phyloP scores from a whole-genome alignment of 495 filamentous ascomycete genomes.

The Tuber magnatum region DNA sequence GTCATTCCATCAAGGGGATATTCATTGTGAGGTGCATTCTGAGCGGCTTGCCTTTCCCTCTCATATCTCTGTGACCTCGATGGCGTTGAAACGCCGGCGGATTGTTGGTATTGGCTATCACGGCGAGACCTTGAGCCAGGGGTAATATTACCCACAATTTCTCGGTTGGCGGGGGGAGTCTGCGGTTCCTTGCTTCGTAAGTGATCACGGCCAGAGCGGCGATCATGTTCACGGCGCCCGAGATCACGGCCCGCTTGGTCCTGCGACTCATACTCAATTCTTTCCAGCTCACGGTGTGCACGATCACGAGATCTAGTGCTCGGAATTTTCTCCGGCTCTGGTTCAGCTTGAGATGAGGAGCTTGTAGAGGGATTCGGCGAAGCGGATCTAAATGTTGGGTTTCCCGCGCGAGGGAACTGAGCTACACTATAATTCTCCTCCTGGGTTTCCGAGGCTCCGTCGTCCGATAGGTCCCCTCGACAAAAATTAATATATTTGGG shows the following conservation, averaged over 20 bases:
- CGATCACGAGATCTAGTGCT: slow-evolving; percentile 30
- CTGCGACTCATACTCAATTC: slow-evolving; percentile 15
- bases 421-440: slow-evolving; percentile 88
- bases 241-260: slow-evolving; percentile 26
- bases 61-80: slow-evolving; percentile 35
- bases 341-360: slow-evolving; percentile 35
- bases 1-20: slow-evolving; percentile 98
- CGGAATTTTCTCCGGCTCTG: slow-evolving; percentile 20
- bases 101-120: slow-evolving; percentile 33
- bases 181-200: slow-evolving; percentile 22
- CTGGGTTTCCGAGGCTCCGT: slow-evolving; percentile 70
- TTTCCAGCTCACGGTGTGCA: slow-evolving; percentile 16
- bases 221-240: slow-evolving; percentile 27
- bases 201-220: slow-evolving; percentile 23
- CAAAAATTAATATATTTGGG: slow-evolving; percentile 99
- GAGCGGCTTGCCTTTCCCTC: slow-evolving; percentile 34
- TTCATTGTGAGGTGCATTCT: slow-evolving; percentile 67
- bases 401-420: slow-evolving; percentile 89
- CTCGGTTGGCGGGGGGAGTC: slow-evolving; percentile 25
- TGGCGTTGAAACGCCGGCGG: slow-evolving; percentile 18
- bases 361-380: slow-evolving; percentile 63
- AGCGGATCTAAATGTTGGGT: slow-evolving; percentile 86
- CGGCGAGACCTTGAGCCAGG: slow-evolving; percentile 35
- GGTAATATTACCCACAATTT: slow-evolving; percentile 21
- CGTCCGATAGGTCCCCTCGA: slow-evolving; percentile 70